phyloP scores from a whole-genome alignment of 2,329 filamentous ascomycete species.

The Chrysoporthe deuterocubensis region DNA sequence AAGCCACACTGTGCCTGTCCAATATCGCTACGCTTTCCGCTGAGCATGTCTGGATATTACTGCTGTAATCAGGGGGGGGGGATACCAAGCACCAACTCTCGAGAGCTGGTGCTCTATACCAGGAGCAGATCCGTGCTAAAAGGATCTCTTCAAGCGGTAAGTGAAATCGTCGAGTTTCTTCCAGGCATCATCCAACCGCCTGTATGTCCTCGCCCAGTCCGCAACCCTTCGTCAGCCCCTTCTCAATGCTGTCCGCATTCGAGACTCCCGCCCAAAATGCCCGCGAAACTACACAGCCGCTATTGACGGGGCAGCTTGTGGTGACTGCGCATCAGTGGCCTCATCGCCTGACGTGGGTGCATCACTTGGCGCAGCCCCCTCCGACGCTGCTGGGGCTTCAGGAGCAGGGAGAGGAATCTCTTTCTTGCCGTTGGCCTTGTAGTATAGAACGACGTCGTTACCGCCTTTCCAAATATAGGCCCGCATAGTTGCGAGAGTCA shows the following conservation, averaged over 20 bases:
- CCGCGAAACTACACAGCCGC: slow-evolving; percentile 16
- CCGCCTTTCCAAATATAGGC: slow-evolving; percentile 93
- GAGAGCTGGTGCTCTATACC: not conserved
- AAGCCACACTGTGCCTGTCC: not conserved
- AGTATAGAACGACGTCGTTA: slow-evolving; percentile 88
- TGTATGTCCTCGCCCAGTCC: not conserved
- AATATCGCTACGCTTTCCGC: not conserved
- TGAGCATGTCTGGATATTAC: not conserved
- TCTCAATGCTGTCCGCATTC: not conserved
- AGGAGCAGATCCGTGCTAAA: not conserved
- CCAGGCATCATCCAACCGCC: not conserved
- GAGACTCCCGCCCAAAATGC: not conserved
- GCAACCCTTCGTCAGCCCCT: not conserved
- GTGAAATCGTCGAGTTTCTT: not conserved
- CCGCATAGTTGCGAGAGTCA: slow-evolving; percentile 92
- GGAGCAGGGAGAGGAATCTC: slow-evolving; percentile 49
- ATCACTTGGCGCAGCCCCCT: not conserved
- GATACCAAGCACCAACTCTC: not conserved
- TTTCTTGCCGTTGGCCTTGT: slow-evolving; percentile 90
- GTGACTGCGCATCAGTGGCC: slow-evolving; percentile 6
- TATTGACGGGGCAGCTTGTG: not conserved
- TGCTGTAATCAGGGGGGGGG: not conserved
- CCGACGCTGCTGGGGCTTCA: slow-evolving; percentile 23
- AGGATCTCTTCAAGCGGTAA: not conserved
- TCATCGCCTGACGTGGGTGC: slow-evolving; percentile 11